Conservation (phyloP, 139 green algal species). For the Coccomyxa sp. region DNA sequence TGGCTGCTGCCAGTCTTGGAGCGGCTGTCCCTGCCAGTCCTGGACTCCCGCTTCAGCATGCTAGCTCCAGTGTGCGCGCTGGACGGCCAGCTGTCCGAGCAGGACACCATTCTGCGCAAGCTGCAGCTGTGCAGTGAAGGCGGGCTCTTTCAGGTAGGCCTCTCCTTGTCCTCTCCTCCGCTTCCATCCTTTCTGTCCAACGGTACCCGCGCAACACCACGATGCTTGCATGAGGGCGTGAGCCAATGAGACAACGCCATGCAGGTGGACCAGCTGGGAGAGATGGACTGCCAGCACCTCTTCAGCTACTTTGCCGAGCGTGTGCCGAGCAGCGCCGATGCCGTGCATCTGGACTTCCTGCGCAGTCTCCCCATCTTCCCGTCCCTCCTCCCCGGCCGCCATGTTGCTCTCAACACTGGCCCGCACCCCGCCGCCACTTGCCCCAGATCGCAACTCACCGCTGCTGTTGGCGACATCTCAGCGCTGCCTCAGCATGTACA, state of each 20-base stretch:
- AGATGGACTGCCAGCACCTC: not conserved
- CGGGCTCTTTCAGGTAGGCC: not conserved
- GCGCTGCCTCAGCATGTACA: not conserved
- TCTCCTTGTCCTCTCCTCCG: not conserved
- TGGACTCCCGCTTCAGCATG: constrained; percentile 36
- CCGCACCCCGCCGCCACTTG: not conserved
- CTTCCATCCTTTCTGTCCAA: not conserved
- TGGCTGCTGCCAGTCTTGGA: constrained; percentile 34
- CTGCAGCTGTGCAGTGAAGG: constrained; percentile 24
- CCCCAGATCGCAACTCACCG: not conserved
- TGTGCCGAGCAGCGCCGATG: not conserved
- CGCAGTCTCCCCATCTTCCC: not conserved
- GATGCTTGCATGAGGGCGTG: not conserved
- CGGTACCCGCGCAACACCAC: not conserved
- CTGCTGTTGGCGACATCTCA: not conserved
- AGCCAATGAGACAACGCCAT: not conserved
- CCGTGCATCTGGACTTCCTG: not conserved
- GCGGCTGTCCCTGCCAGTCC: constrained; percentile 27
- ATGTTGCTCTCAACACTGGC: not conserved
- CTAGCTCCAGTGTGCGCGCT: not conserved
- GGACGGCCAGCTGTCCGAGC: not conserved
- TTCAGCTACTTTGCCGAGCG: not conserved
- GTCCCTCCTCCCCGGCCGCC: not conserved
- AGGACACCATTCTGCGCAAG: constrained; percentile 20
- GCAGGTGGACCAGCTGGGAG: not conserved